Evolutionary conservation across 1,284 basidiomycete species (phyloP).

Genomic region (Naganishia albida): DNA sequence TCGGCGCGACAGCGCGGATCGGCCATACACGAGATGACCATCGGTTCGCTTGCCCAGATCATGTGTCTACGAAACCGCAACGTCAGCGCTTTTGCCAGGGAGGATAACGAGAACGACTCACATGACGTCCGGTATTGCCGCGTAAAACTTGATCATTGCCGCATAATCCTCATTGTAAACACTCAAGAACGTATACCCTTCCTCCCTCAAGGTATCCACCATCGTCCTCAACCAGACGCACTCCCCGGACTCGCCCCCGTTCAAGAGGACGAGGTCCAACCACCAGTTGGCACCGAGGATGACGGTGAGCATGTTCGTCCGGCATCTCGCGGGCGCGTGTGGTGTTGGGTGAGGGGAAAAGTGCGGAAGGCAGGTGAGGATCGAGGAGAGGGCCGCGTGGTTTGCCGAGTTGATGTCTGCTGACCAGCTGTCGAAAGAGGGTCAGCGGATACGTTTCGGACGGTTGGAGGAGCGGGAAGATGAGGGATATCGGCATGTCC

Average conservation of each 20-base stretch:
- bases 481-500: too few relatives aligned
- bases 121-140: constrained; percentile 25
- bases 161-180: constrained; percentile 13
- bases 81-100: too few relatives aligned
- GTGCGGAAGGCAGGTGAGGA: constrained; percentile 14
- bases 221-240: constrained; percentile 24
- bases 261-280: constrained; percentile 1
- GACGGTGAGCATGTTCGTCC: constrained; percentile 2
- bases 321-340: not conserved
- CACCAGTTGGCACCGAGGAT: constrained; percentile 21
- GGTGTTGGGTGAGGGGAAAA: not conserved
- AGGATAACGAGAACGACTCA: not conserved
- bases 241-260: constrained; percentile 14
- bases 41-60: constrained; percentile 11
- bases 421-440: not conserved
- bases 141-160: constrained; percentile 15
- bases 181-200: constrained; percentile 15
- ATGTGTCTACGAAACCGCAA: not conserved
- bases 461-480: too few relatives aligned
- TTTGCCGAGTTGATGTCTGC: constrained; percentile 3
- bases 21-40: constrained; percentile 17
- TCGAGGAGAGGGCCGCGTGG: not conserved
- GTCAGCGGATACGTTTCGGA: not conserved
- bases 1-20: constrained; percentile 14
- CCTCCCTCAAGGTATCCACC: not conserved